These are phyloP conservation scores for Lachancea sp. DNA, from an alignment of 805 yeast species.

Conservation along the genomic window DNA sequence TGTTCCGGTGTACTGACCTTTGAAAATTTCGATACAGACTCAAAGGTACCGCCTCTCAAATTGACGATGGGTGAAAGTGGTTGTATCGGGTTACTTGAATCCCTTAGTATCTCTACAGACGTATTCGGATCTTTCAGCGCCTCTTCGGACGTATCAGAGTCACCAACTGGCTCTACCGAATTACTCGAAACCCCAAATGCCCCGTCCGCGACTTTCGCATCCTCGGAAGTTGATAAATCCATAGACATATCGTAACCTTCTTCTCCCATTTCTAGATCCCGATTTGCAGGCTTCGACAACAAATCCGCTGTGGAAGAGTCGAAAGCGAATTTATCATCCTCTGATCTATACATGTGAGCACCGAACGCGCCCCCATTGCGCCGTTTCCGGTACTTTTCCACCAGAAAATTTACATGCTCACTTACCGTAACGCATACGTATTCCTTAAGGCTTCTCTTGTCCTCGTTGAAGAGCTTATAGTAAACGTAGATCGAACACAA, in stretches of 20 bases:
- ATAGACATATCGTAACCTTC: neutral
- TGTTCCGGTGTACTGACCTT: conserved; percentile 2
- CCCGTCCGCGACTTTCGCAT: neutral
- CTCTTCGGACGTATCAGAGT: neutral
- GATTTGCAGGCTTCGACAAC: neutral
- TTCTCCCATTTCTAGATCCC: neutral
- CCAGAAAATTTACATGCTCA: conserved; percentile 45
- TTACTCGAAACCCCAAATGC: no score
- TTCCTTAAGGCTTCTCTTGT: conserved; percentile 43
- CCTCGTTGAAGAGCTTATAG: conserved; percentile 37
- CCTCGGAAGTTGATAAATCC: neutral
- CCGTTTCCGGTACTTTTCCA: conserved; percentile 15
- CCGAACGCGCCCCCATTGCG: neutral
- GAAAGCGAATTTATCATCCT: neutral
- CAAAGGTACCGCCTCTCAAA: neutral
- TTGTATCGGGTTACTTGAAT: neutral
- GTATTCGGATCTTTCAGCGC: neutral
- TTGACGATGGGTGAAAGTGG: conserved; percentile 1
- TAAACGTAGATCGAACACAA: conserved; percentile 46
- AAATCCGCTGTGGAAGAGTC: conserved; percentile 6
- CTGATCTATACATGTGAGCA: neutral
- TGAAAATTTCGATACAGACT: neutral
- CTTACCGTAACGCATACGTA: conserved; percentile 58
- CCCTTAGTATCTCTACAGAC: neutral
- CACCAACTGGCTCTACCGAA: neutral